phyloP scores from a whole-genome alignment of 2,329 filamentous ascomycete species.

The Trichoderma koningii region DNA sequence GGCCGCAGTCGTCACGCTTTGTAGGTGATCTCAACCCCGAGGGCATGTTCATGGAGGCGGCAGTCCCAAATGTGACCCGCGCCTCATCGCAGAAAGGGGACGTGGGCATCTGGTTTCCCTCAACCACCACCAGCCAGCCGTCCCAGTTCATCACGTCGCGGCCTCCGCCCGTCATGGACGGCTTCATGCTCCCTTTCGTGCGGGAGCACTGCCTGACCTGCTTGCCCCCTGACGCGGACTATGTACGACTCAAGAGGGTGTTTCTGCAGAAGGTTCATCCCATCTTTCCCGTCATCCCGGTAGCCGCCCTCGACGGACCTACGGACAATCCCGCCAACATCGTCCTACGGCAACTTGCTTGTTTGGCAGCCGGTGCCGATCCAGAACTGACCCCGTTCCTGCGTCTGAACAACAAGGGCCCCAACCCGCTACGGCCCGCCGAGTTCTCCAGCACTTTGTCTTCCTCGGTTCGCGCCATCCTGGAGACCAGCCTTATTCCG shows the following conservation, averaged over 20 bases:
- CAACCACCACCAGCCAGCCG: constrained; percentile 34
- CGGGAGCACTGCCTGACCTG: constrained; percentile 50
- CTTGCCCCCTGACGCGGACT: constrained; percentile 51
- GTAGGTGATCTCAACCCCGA: constrained; percentile 63
- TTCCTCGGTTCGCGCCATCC: constrained; percentile 50
- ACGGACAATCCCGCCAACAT: constrained; percentile 43
- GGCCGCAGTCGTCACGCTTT: constrained; percentile 48
- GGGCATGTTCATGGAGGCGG: constrained; percentile 60
- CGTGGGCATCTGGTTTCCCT: constrained; percentile 57
- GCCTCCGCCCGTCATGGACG: constrained; percentile 45
- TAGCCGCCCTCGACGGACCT: constrained; percentile 38
- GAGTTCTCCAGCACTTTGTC: constrained; percentile 54
- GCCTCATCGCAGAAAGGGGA: constrained; percentile 52
- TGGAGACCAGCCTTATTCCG: constrained; percentile 57
- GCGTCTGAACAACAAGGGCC: constrained; percentile 45
- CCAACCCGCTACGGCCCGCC: constrained; percentile 45
- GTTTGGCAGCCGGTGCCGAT: constrained; percentile 56
- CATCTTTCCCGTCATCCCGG: constrained; percentile 55
- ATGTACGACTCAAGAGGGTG: constrained; percentile 47
- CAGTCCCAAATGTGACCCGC: constrained; percentile 40
- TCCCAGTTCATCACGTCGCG: constrained; percentile 44
- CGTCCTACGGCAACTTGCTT: constrained; percentile 56
- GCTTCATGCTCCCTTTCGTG: constrained; percentile 47
- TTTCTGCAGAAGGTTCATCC: constrained; percentile 58
- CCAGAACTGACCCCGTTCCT: constrained; percentile 49